phyloP scores from a whole-genome alignment of 495 filamentous ascomycete genomes.

The Mycothermus thermophilus region DNA sequence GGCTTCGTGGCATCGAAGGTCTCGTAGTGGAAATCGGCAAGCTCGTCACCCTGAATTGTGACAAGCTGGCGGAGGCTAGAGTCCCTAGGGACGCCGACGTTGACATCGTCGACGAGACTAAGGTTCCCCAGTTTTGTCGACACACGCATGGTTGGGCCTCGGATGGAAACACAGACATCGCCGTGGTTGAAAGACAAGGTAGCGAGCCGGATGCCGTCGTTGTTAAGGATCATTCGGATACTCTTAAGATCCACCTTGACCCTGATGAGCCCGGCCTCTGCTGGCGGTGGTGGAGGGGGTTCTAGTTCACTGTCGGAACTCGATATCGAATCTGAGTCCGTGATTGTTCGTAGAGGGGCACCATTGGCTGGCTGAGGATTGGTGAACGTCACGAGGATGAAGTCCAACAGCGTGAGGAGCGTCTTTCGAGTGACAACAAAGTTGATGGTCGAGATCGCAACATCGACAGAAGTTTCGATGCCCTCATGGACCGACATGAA shows the following conservation, averaged over 20 bases:
- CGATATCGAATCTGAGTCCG: conserved; percentile 23
- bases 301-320: conserved; percentile 23
- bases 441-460: conserved; percentile 89
- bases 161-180: conserved; percentile 77
- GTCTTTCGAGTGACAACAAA: conserved; percentile 87
- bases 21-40: conserved; percentile 96
- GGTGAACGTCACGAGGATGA: conserved; percentile 87
- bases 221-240: conserved; percentile 91
- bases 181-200: conserved; percentile 85
- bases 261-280: conserved; percentile 32
- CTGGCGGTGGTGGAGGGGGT: conserved; percentile 18
- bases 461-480: conserved; percentile 82
- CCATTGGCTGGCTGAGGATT: conserved; percentile 37
- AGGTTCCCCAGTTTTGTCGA: conserved; percentile 77
- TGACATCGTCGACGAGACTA: conserved; percentile 83
- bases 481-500: conserved; percentile 84
- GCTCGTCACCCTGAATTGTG: conserved; percentile 85
- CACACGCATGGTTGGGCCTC: conserved; percentile 71
- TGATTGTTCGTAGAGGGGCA: conserved; percentile 22
- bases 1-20: conserved; percentile 66
- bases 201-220: conserved; percentile 88
- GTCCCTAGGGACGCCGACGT: conserved; percentile 67
- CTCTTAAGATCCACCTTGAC: conserved; percentile 89
- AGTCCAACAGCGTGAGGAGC: conserved; percentile 86
- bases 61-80: conserved; percentile 78